These are phyloP conservation scores for Populus davidiana DNA, from an alignment of 345 rosid species.

Conservation along the genomic window DNA sequence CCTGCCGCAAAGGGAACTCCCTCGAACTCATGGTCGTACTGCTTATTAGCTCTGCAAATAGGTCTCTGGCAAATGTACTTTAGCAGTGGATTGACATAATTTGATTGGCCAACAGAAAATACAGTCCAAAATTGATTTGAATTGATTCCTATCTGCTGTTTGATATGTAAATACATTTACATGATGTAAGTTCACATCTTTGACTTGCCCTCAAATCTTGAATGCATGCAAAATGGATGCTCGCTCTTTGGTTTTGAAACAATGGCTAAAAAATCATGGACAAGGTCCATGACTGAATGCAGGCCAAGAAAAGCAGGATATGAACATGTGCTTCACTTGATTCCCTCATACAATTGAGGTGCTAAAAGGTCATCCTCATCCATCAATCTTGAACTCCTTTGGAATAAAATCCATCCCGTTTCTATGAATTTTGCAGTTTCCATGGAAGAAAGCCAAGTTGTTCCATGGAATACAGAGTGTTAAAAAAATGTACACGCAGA, in stretches of 20 bases:
- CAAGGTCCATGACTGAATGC: not conserved
- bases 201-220: not conserved
- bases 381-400: not conserved
- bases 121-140: not conserved
- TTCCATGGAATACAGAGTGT: not conserved
- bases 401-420: not conserved
- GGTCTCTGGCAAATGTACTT: not conserved
- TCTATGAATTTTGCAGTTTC: not conserved
- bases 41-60: not conserved
- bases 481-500: not conserved
- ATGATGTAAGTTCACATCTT: not conserved
- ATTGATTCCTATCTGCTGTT: not conserved
- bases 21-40: no score
- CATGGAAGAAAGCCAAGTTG: not conserved
- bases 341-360: not conserved
- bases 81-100: not conserved
- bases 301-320: not conserved
- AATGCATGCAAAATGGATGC: not conserved
- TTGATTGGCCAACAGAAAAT: not conserved
- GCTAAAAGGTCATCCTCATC: not conserved
- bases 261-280: not conserved
- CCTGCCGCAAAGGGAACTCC: not conserved
- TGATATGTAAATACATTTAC: not conserved
- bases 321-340: not conserved
- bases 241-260: not conserved